phyloP scores from a whole-genome alignment of 2,329 filamentous ascomycete genomes.

The Ophiostoma pallidulum region DNA sequence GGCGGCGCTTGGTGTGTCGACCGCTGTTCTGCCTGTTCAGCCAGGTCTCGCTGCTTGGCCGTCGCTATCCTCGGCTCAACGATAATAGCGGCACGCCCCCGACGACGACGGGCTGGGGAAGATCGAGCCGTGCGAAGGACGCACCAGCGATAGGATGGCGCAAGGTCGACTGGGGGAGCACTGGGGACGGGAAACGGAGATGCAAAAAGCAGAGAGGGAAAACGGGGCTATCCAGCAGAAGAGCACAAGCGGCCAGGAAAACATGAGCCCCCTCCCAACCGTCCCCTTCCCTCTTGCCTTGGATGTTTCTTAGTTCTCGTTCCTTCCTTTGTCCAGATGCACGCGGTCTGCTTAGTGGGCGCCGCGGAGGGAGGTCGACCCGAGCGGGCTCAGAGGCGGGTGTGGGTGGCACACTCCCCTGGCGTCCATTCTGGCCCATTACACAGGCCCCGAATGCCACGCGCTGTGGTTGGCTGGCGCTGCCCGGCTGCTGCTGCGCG shows the following conservation, averaged over 20 bases:
- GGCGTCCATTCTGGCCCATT: not conserved
- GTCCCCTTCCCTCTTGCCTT: no score
- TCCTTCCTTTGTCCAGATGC: no score
- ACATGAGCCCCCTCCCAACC: no score
- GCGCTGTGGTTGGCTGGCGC: constrained; percentile 3
- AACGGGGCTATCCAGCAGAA: no score
- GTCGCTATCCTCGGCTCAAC: constrained; percentile 22
- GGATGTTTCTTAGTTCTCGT: no score
- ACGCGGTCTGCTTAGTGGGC: no score
- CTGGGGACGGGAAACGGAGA: no score
- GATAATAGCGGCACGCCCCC: constrained; percentile 13
- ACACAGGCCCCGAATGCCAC: constrained; percentile 2
- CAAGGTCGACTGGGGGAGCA: no score
- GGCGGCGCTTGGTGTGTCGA: not conserved
- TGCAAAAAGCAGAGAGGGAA: no score
- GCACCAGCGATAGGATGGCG: not conserved
- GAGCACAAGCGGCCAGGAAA: no score
- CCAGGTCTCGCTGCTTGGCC: not conserved
- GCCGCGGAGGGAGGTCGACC: not conserved
- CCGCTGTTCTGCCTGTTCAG: not conserved
- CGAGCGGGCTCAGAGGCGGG: not conserved
- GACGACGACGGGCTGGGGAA: constrained; percentile 3
- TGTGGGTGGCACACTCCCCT: no score
- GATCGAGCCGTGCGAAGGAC: not conserved
- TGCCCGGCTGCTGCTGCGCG: no score